Evolutionary conservation across 352 stramenopile genomes (phyloP).

Genomic region (Aphanomyces invadans): DNA sequence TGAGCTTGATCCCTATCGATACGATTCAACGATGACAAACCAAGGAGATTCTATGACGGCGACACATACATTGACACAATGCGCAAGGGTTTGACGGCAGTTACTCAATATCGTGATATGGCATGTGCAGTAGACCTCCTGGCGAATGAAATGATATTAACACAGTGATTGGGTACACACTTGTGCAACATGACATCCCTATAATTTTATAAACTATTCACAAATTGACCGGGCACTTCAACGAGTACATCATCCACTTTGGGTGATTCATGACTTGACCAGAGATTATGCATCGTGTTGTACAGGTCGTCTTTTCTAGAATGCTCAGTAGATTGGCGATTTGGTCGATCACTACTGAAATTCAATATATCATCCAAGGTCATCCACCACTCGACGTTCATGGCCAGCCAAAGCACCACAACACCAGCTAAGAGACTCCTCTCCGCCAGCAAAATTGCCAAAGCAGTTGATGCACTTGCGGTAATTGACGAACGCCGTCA

Average conservation of each 20-base stretch:
- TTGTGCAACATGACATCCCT: not conserved
- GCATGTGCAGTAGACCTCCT: constrained; percentile 1
- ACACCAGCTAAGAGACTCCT: not conserved
- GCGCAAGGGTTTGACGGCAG: too few relatives aligned
- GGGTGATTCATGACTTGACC: not conserved
- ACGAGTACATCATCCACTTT: not conserved
- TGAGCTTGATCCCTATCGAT: too few relatives aligned
- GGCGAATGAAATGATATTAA: not conserved
- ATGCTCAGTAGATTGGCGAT: not conserved
- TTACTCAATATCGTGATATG: too few relatives aligned
- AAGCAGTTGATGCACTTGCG: not conserved
- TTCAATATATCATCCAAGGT: not conserved
- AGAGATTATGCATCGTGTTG: not conserved
- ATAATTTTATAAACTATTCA: not conserved
- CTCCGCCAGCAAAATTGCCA: not conserved
- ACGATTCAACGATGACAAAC: too few relatives aligned
- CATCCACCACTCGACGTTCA: not conserved
- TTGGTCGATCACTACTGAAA: not conserved
- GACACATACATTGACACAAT: too few relatives aligned
- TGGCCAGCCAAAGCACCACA: not conserved
- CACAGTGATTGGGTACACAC: not conserved
- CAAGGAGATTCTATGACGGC: too few relatives aligned
- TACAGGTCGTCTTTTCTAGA: not conserved
- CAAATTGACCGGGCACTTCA: not conserved
- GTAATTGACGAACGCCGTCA: not conserved